These are phyloP conservation scores for Acanthamoeba lenticulata DNA, from an alignment of 208 protist species.

Conservation along the genomic window DNA sequence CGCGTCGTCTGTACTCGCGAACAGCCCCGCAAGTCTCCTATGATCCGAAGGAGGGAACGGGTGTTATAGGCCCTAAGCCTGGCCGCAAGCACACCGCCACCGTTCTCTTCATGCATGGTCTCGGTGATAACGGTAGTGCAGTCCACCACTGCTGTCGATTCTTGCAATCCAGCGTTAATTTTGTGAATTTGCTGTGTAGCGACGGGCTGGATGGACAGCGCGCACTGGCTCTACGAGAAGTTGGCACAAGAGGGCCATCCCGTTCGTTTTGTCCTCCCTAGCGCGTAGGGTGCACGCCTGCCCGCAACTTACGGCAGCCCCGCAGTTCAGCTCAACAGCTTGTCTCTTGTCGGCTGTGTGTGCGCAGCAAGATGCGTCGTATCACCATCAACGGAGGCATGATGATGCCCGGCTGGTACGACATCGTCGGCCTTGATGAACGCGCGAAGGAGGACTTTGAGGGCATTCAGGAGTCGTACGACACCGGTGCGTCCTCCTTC, in stretches of 20 bases:
- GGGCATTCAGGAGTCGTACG: not conserved
- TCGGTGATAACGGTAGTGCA: slow-evolving; percentile 88
- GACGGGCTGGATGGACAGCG: slow-evolving; percentile 86
- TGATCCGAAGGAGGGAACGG: not conserved
- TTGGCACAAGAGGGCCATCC: not conserved
- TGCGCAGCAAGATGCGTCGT: not conserved
- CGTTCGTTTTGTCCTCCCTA: not conserved
- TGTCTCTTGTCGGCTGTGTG: not conserved
- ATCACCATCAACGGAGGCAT: slow-evolving; percentile 18
- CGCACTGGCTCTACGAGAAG: not conserved
- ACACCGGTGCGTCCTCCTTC: not conserved
- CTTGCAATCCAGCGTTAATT: not conserved
- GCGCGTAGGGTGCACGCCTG: not conserved
- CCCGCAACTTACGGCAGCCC: no score
- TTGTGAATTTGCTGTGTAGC: not conserved
- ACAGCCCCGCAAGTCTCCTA: not conserved
- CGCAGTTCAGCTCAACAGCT: not conserved
- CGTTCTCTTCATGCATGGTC: slow-evolving; percentile 92
- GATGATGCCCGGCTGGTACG: slow-evolving; percentile 6
- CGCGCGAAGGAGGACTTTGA: slow-evolving; percentile 20
- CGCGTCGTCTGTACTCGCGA: not conserved
- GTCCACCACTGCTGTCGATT: not conserved
- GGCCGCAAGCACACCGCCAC: slow-evolving; percentile 58
- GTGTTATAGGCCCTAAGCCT: not conserved
- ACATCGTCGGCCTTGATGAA: not conserved